Base-by-base conservation (phyloP, 2,329 filamentous ascomycete species). In the Sporothrix globosa region DNA sequence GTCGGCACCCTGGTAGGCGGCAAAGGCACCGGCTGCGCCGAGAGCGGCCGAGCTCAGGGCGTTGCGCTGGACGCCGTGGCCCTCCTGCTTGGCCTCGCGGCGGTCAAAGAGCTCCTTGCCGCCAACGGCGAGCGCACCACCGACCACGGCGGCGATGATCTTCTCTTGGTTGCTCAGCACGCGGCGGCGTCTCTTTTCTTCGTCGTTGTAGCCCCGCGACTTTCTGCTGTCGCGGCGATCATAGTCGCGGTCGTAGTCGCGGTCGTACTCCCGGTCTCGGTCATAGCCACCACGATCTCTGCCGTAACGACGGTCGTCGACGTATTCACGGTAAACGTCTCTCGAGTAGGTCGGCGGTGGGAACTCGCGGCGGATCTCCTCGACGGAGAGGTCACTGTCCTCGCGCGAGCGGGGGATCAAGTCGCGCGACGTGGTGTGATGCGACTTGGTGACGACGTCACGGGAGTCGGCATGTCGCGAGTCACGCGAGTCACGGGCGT, bases 341-440 rank as follows among this genome's bases (percentile, higher is more conserved):
- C 80, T 76, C 69, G 80, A 73, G 72, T 83, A 82, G 50, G 85
- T 88, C 6, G 90, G 90, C 7, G 92, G 92, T 44, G 92, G 92
- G 76, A 96, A 97, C 75, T 96, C 92, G 74, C 93, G 89, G 74
- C 88, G 88, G 72, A 96, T 88, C 81, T 96, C 92, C 81, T 97
- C 94, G 77, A 96, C 81, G 2, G 90, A 90, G 34, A 90, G 82
- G 60, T 90, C 89, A 79, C 90, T 93, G 76, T 93, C 90, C 78
- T 94, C 90, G 74, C 91, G 89, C 66, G 82, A 78, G 34, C 86
- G 83, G 48, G 86, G 86, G 14, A 90, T 80, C 9, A 90, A 81
- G 54, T 88, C 87, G 71, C 82, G 84, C 41, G 81, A 81, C 58
- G 81, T 60, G 0, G 67, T 63, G 56, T 60, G 78, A 67, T 83